Base-by-base conservation (phyloP, 2,329 filamentous ascomycete species). In the Fusarium dlaminii region DNA sequence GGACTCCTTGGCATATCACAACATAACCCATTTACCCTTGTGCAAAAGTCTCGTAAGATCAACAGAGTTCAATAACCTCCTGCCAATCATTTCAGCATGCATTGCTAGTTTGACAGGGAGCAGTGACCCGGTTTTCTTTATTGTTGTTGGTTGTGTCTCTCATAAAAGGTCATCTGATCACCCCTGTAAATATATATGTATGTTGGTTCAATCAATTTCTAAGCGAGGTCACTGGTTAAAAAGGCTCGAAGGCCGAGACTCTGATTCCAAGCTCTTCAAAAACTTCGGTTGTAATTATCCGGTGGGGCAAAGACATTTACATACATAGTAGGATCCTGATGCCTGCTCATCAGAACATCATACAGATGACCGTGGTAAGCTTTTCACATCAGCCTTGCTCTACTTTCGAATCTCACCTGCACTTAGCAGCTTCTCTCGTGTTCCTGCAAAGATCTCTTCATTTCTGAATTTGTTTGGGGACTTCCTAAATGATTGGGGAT, bases 221-320 rank as follows among this genome's bases (percentile, higher is more conserved):
- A 37, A 32, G 27, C 13, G 27, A 17, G 4, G 2, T 2, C 2
- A 15, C 29, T 17, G 34, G 9, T 14, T 59, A 18, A 29, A 36
- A n/a, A n/a, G 1, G 1, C 3, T 36, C 13, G 1, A 8, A 1
- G 27, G 14, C 4, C 20, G 10, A 49, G 46, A n/a, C 14, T 32
- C 6, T 32, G 22, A 49, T 18, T 49, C 1, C 1, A 3, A 3
- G 22, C 14, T 17, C 46, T 3, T 30, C 0, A 49, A 14, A 12
- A 13, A 9, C 3, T 13, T 20, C 10, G 1, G 6, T 4, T 37
- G 1, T 12, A 5, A 6, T 49, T n/a, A 36, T 14, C 40, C n/a
- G 32, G 40, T 37, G 10, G 11, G 3, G 10, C 8, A 15, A 14
- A 6, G 17, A 1, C 24, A 34, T 27, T 4, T 27, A 11, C 3